Conservation (phyloP, 352 stramenopile species). For the Pythium chondricola region DNA sequence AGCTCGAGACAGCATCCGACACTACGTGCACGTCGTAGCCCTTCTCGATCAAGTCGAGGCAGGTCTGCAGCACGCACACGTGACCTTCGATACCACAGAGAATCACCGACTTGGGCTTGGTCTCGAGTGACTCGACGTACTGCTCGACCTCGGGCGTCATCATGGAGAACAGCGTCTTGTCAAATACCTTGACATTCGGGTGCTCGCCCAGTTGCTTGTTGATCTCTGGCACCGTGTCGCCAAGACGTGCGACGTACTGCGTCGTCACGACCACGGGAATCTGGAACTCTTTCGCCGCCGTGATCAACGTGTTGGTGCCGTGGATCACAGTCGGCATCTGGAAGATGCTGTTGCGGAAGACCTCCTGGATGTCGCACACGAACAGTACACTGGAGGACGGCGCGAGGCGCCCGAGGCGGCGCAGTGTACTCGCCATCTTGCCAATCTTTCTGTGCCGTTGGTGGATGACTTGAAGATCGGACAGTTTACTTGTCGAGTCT, state of each 20-base stretch:
- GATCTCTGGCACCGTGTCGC: constrained; percentile 81
- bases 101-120: constrained; percentile 76
- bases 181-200: constrained; percentile 71
- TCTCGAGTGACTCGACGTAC: constrained; percentile 51
- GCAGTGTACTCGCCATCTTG: constrained; percentile 12
- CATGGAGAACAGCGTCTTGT: constrained; percentile 99
- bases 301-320: constrained; percentile 64
- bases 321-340: constrained; percentile 90
- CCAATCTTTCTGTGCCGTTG: neutral
- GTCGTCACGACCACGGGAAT: constrained; percentile 94
- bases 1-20: constrained; percentile 92
- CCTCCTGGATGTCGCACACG: constrained; percentile 96
- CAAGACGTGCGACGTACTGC: constrained; percentile 95
- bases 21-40: constrained; percentile 97
- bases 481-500: no score
- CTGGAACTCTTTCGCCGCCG: constrained; percentile 78
- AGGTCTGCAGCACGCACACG: constrained; percentile 95
- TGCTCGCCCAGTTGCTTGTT: constrained; percentile 38
- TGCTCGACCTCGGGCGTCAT: constrained; percentile 89
- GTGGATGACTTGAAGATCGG: constrained; percentile 6
- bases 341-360: constrained; percentile 93
- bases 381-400: constrained; percentile 86
- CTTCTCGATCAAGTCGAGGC: constrained; percentile 92
- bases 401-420: constrained; percentile 41
- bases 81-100: constrained; percentile 97